Conservation (phyloP, 2,329 filamentous ascomycete genomes). For the Diplodia mutila region DNA sequence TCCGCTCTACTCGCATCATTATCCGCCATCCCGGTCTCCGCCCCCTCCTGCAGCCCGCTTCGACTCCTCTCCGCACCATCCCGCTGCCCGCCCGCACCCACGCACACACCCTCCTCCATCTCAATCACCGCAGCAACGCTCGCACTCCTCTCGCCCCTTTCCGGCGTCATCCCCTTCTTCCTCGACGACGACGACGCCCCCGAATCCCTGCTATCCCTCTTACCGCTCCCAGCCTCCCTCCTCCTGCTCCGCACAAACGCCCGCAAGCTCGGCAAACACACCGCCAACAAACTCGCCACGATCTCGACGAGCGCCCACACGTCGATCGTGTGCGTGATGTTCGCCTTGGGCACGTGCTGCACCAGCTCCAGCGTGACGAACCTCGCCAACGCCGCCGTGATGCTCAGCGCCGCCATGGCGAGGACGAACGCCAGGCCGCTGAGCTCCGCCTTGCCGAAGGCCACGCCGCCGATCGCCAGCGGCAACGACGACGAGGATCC, state of each 20-base stretch:
- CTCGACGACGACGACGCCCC: neutral
- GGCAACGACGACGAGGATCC: neutral
- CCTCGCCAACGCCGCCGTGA: constrained; percentile 35
- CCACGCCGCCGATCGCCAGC: neutral
- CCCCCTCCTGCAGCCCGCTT: neutral
- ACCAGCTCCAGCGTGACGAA: constrained; percentile 36
- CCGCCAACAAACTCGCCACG: constrained; percentile 35
- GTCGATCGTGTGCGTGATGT: constrained; percentile 41
- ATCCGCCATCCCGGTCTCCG: neutral
- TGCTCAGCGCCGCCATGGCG: constrained; percentile 35
- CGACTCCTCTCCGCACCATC: constrained; percentile 1
- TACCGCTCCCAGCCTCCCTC: constrained; percentile 15
- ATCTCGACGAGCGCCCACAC: constrained; percentile 41
- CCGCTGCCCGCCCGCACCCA: neutral
- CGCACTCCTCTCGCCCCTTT: neutral
- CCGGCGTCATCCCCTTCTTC: neutral
- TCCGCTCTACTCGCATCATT: neutral
- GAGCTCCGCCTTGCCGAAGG: constrained; percentile 30
- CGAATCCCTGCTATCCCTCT: neutral
- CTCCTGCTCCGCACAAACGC: constrained; percentile 31
- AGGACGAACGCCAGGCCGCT: constrained; percentile 36
- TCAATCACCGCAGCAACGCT: neutral
- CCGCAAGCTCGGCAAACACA: constrained; percentile 35
- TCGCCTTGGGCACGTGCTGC: constrained; percentile 31
- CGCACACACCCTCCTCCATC: neutral